Percentiles rank a stretch among this genome's conserved stretches.
Conservation (phyloP, 495 filamentous ascomycete species). For the Evernia prunastri region DNA sequence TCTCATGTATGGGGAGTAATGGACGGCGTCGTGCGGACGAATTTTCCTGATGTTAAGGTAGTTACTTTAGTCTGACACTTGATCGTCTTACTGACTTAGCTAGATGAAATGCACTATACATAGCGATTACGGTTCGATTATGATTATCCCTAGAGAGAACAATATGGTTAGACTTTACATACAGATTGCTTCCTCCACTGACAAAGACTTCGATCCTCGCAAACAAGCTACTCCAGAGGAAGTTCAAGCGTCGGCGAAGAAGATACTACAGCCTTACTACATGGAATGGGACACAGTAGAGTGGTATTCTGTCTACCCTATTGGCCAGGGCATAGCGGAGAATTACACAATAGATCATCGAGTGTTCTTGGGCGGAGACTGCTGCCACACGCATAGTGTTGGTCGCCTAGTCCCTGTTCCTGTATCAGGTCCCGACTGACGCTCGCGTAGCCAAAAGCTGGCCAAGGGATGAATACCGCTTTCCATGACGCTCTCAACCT, state of each 20-base stretch:
- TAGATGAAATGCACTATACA: slow-evolving; percentile 85
- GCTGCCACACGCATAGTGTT: slow-evolving; percentile 60
- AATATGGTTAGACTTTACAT: slow-evolving; percentile 72
- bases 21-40: slow-evolving; percentile 67
- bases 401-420: slow-evolving; percentile 23
- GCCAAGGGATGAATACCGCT: slow-evolving; percentile 49
- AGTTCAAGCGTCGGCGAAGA: slow-evolving; percentile 51
- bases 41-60: slow-evolving; percentile 61
- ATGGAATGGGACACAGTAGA: slow-evolving; percentile 46
- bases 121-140: slow-evolving; percentile 51
- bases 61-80: neutral
- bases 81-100: slow-evolving; percentile 15
- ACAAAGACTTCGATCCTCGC: slow-evolving; percentile 50
- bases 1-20: slow-evolving; percentile 74
- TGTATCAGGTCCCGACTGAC: slow-evolving; percentile 2
- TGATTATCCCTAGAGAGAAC: slow-evolving; percentile 68
- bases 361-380: slow-evolving; percentile 54
- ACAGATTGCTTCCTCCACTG: slow-evolving; percentile 59
- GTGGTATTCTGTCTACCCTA: slow-evolving; percentile 57
- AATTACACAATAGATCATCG: slow-evolving; percentile 48
- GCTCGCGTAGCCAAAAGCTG: slow-evolving; percentile 48
- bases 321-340: slow-evolving; percentile 53
- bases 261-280: slow-evolving; percentile 52
- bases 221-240: slow-evolving; percentile 42
- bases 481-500: slow-evolving; percentile 57